Base-by-base conservation (phyloP, 495 filamentous ascomycete species). In the Glonium stellatum region DNA sequence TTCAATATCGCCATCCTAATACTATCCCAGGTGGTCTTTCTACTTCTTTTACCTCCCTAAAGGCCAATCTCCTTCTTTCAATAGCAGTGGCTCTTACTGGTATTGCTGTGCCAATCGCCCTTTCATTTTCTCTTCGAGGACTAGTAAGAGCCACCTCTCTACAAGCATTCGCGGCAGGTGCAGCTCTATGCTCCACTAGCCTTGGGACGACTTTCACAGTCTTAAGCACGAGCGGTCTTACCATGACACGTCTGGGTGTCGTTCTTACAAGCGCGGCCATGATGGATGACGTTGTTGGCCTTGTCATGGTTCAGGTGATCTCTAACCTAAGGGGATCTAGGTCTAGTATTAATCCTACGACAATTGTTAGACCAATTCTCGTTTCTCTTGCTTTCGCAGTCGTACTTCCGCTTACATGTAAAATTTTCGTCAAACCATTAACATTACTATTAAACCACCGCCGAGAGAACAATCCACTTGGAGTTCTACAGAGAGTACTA, bases 191-290 rank as follows among this genome's bases (percentile, higher is more conserved):
- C 63, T 84, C 85, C 2, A 93, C 89, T 1, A 86, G 82, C 61
- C 73, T 93, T 0, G 88, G 89, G 5, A 92, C 88, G 0, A 93
- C 87, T 0, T 92, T 92, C 56, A 82, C 86, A 2, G 82, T 93
- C 31, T 76, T 95, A 0, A 74, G 74, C 12, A 80, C 82, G 39
- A 80, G 77, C 0, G 77, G 74, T 8, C 73, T 87, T 12, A 74
- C 76, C 21, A 69, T 75, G 3, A 88, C 85, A 1, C 78, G 86
- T 3, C 71, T 92, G 1, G 89, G 89, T 0, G 79, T 80, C 0
- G 84, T 93, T 0, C 79, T 90, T 0, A 78, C 79, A 10, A 83
- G 81, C 57, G 87, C 87, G 3, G 90, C 88, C 19, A 87, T 93
- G 79, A 78, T 95, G 65, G 89, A 93, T 70, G 89, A 92, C 73